phyloP scores from a whole-genome alignment of 2,329 filamentous ascomycete species.

The Penicillium sp. region DNA sequence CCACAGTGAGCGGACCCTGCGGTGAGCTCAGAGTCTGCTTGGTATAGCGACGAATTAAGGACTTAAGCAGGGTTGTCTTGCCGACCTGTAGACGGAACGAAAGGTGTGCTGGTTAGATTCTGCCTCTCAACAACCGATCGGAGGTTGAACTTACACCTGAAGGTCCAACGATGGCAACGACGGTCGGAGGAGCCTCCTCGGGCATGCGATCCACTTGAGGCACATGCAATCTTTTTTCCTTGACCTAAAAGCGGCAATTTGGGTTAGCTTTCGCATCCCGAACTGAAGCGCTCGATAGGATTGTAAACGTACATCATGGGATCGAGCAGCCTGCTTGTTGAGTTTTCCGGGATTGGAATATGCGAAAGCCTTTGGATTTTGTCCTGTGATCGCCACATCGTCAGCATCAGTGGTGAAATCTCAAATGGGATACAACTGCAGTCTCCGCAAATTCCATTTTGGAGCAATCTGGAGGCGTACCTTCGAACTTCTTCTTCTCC shows the following conservation, averaged over 20 bases:
- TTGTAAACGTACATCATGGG: conserved; percentile 52
- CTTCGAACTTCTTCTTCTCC: conserved; percentile 77
- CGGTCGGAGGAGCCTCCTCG: conserved; percentile 89
- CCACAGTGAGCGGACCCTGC: conserved; percentile 88
- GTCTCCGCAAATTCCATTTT: conserved; percentile 13
- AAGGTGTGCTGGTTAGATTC: conserved; percentile 10
- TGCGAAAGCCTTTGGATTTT: conserved; percentile 88
- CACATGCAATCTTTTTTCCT: conserved; percentile 94
- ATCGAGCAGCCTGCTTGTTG: conserved; percentile 64
- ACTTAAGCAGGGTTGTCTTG: conserved; percentile 95
- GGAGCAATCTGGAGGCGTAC: conserved; percentile 44
- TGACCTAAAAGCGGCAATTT: conserved; percentile 61
- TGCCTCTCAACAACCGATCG: not conserved
- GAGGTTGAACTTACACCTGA: conserved; percentile 66
- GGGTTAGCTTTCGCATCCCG: conserved; percentile 17
- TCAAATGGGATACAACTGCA: conserved; percentile 5
- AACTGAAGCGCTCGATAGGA: not conserved
- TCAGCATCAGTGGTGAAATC: conserved; percentile 7
- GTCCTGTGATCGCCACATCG: conserved; percentile 50
- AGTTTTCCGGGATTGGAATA: conserved; percentile 79
- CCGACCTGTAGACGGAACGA: conserved; percentile 54
- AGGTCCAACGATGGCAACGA: conserved; percentile 92
- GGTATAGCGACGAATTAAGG: conserved; percentile 87
- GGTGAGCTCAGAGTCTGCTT: conserved; percentile 93
- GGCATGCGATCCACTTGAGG: conserved; percentile 93